A percentile compares a stretch with the other conserved stretches of the same genome.
phyloP scores from a whole-genome alignment of 805 yeast species.

The Myxozyma monticola region DNA sequence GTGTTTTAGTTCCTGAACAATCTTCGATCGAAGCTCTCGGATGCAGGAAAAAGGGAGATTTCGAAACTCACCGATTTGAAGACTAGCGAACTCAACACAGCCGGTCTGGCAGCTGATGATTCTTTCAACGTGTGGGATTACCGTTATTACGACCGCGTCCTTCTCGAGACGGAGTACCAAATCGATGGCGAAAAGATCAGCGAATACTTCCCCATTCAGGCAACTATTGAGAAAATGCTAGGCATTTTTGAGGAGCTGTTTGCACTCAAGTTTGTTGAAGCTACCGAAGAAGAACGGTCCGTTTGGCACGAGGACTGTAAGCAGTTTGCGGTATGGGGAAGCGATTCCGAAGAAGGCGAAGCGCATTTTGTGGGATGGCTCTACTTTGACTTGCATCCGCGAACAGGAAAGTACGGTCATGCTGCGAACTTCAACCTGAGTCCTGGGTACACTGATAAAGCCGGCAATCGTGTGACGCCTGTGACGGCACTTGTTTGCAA shows the following conservation, averaged over 20 bases:
- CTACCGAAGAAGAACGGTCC: conserved; percentile 43
- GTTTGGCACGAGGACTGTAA: conserved; percentile 81
- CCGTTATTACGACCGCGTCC: conserved; percentile 61
- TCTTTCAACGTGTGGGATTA: conserved; percentile 70
- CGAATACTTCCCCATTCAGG: conserved; percentile 74
- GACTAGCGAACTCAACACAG: conserved; percentile 49
- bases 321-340: conserved; percentile 68
- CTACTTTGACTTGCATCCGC: conserved; percentile 78
- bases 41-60: conserved; percentile 59
- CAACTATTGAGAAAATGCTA: conserved; percentile 68
- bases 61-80: conserved; percentile 53
- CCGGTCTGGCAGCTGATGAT: conserved; percentile 45
- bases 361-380: conserved; percentile 75
- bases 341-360: conserved; percentile 47
- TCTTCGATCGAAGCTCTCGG: conserved; percentile 57
- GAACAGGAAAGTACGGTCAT: conserved; percentile 84
- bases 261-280: conserved; percentile 63
- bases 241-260: conserved; percentile 68
- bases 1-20: conserved; percentile 58
- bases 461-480: conserved; percentile 56
- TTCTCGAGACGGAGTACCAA: conserved; percentile 65
- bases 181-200: conserved; percentile 72
- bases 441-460: conserved; percentile 55
- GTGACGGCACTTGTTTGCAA: conserved; percentile 81
- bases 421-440: conserved; percentile 78